Percentiles rank a stretch among this genome's conserved stretches.
Conservation (phyloP, 2,329 filamentous ascomycete species). For the Fusarium nelsonii region DNA sequence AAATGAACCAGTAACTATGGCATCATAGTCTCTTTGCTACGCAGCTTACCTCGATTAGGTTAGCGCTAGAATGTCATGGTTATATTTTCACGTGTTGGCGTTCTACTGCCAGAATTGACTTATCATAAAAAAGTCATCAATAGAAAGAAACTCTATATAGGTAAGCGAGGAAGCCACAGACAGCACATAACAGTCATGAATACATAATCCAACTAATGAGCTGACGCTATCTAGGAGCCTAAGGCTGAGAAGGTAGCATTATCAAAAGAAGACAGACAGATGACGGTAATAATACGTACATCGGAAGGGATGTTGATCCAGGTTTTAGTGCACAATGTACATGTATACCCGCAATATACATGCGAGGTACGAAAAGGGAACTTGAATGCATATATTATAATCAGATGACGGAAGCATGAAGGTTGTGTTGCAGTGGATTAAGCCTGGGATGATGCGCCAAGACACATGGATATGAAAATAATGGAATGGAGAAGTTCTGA, state of each 20-base stretch:
- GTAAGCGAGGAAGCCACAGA: background rate
- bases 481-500: background rate
- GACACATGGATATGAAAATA: background rate
- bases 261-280: background rate
- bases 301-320: background rate
- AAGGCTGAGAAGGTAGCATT: background rate
- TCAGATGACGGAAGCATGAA: background rate
- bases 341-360: too few relatives aligned
- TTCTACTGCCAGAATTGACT: accelerated
- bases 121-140: background rate
- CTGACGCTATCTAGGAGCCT: too few relatives aligned
- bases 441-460: background rate
- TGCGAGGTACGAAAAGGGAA: too few relatives aligned
- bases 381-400: too few relatives aligned
- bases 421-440: too few relatives aligned
- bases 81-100: background rate
- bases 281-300: background rate
- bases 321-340: background rate
- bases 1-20: background rate
- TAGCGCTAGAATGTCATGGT: background rate
- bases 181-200: background rate
- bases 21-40: background rate
- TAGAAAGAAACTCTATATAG: background rate
- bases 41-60: background rate
- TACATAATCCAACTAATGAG: too few relatives aligned